These are phyloP conservation scores for Podila clonocystis DNA, from an alignment of 192 early-diverging fungal species.

Conservation along the genomic window DNA sequence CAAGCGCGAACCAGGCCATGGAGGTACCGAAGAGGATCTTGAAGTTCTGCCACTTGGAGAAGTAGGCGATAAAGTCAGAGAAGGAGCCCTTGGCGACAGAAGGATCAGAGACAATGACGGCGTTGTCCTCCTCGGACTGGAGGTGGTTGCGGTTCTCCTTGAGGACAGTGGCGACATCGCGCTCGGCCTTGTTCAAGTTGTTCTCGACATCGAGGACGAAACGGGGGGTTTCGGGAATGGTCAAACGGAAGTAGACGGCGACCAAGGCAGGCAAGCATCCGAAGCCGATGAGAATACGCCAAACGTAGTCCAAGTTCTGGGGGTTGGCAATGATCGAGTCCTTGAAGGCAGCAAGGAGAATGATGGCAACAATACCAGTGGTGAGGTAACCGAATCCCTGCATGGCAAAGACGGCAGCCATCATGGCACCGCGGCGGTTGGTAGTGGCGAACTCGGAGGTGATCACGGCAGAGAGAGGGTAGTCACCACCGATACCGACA, in stretches of 20 bases:
- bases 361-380: constrained; percentile 81
- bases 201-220: constrained; percentile 78
- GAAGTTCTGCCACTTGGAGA: constrained; percentile 81
- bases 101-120: constrained; percentile 7
- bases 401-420: constrained; percentile 92
- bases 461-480: constrained; percentile 93
- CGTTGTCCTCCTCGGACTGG: constrained; percentile 39
- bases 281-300: constrained; percentile 89
- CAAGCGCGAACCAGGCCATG: constrained; percentile 80
- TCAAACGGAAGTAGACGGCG: constrained; percentile 92
- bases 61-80: constrained; percentile 73
- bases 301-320: constrained; percentile 83
- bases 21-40: constrained; percentile 83
- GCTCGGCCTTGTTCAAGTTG: constrained; percentile 73
- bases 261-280: constrained; percentile 84
- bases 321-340: constrained; percentile 69
- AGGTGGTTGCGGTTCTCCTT: constrained; percentile 58
- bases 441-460: constrained; percentile 93
- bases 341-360: constrained; percentile 78
- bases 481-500: constrained; percentile 96
- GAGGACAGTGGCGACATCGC: constrained; percentile 55
- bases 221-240: constrained; percentile 95
- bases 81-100: constrained; percentile 51
- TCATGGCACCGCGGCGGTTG: constrained; percentile 88
- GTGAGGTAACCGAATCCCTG: constrained; percentile 91